phyloP scores from a whole-genome alignment of 2,329 filamentous ascomycete genomes.

The Chaetomiaceae sp. region DNA sequence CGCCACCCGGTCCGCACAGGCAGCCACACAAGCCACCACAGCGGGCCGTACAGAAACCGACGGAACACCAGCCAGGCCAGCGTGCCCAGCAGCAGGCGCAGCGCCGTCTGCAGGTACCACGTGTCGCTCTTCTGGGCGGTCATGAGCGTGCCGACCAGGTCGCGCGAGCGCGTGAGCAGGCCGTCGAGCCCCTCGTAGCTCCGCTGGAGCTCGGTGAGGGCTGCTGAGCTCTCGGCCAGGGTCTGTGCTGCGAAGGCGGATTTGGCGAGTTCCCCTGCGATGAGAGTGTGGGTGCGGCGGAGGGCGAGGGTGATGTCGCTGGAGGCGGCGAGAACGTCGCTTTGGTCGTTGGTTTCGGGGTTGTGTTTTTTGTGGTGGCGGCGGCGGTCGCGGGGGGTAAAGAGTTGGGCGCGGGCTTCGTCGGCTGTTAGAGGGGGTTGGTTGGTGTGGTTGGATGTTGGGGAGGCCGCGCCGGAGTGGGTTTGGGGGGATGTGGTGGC shows the following conservation, averaged over 20 bases:
- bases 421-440: conserved; percentile 6
- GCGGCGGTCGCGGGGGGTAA: conserved; percentile 25
- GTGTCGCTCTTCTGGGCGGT: conserved; percentile 92
- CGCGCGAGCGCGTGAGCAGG: conserved; percentile 68
- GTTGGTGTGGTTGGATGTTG: background rate
- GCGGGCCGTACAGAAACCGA: conserved; percentile 77
- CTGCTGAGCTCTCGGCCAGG: conserved; percentile 75
- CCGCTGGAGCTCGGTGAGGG: conserved; percentile 74
- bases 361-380: conserved; percentile 30
- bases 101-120: conserved; percentile 90
- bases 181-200: conserved; percentile 75
- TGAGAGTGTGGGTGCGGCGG: conserved; percentile 78
- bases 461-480: conserved; percentile 34
- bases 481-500: conserved; percentile 14
- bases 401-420: conserved; percentile 23
- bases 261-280: conserved; percentile 76
- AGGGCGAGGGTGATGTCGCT: conserved; percentile 80
- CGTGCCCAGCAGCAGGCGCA: conserved; percentile 75
- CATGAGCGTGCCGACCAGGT: conserved; percentile 72
- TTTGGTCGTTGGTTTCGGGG: conserved; percentile 42
- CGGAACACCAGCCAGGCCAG: conserved; percentile 83
- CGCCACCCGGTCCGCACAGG: conserved; percentile 67
- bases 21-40: conserved; percentile 84
- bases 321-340: conserved; percentile 70
- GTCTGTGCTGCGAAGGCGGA: conserved; percentile 89